Evolutionary conservation across 768 basidiomycete species (phyloP).

Genomic region (Tylopilus plumbeoviolaceoides): DNA sequence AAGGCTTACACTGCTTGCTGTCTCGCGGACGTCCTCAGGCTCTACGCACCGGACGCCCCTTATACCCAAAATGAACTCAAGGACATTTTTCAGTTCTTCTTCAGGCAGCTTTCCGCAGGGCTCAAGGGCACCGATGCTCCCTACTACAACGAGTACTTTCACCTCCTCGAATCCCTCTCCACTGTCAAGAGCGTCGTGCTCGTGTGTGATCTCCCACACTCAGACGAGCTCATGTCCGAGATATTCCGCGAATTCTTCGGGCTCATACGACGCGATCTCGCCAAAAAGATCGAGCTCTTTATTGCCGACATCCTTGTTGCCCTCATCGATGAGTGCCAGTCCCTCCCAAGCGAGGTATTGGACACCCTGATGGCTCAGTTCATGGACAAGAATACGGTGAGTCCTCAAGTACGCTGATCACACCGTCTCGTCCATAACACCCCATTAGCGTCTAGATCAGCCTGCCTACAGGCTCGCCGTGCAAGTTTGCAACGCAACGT

Average conservation of each 20-base stretch:
- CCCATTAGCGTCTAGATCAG: conserved; percentile 57
- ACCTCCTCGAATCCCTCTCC: conserved; percentile 89
- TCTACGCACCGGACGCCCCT: conserved; percentile 96
- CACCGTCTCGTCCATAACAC: conserved; percentile 1
- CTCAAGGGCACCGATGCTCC: conserved; percentile 75
- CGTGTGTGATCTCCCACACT: conserved; percentile 84
- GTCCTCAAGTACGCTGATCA: conserved; percentile 21
- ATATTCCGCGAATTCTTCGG: conserved; percentile 83
- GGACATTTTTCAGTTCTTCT: conserved; percentile 98
- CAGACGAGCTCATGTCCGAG: conserved; percentile 78
- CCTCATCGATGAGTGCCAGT: conserved; percentile 80
- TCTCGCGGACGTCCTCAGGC: conserved; percentile 86
- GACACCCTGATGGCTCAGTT: conserved; percentile 85
- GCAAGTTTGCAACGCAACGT: conserved; percentile 76
- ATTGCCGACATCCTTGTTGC: conserved; percentile 89
- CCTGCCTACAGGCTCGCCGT: conserved; percentile 80
- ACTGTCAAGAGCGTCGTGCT: conserved; percentile 94
- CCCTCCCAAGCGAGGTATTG: conserved; percentile 74
- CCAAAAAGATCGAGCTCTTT: conserved; percentile 80
- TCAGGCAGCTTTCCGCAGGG: conserved; percentile 72
- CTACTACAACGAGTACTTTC: conserved; percentile 91
- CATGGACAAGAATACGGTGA: conserved; percentile 68
- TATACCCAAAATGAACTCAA: conserved; percentile 85
- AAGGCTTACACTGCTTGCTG: conserved; percentile 95
- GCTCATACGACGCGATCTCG: conserved; percentile 67